Conservation (phyloP, 2,329 filamentous ascomycete species). For the Alternaria triticina region DNA sequence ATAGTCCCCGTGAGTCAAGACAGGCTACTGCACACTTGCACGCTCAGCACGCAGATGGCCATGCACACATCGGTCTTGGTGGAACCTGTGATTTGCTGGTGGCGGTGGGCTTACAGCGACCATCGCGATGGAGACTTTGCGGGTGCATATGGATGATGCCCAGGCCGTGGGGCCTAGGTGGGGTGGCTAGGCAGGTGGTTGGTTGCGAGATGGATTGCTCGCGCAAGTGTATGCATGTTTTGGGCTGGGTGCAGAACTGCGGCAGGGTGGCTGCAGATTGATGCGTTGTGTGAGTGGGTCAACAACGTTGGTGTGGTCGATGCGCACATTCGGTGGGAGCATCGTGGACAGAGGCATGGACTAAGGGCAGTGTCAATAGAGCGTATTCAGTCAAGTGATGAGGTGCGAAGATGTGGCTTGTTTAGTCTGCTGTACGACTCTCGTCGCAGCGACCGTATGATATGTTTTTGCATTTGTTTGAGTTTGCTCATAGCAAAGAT, state of each 20-base stretch:
- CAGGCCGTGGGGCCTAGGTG: conserved; percentile 15
- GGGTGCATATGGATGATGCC: conserved; percentile 15
- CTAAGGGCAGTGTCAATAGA: background rate
- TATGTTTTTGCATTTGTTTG: conserved; percentile 22
- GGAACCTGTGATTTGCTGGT: conserved; percentile 26
- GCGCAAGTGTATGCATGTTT: conserved; percentile 21
- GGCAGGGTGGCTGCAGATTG: conserved; percentile 20
- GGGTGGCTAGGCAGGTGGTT: conserved; percentile 19
- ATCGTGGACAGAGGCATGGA: background rate
- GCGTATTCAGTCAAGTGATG: background rate
- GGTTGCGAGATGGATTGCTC: conserved; percentile 16
- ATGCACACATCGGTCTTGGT: conserved; percentile 27
- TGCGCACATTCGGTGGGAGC: background rate
- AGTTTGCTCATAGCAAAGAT: conserved; percentile 17
- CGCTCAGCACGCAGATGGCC: conserved; percentile 22
- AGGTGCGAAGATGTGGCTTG: conserved; percentile 1
- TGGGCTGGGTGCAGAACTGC: conserved; percentile 17
- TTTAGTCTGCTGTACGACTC: conserved; percentile 4
- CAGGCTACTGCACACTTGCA: conserved; percentile 31
- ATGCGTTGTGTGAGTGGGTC: conserved; percentile 24
- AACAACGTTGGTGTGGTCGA: conserved; percentile 12
- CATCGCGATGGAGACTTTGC: conserved; percentile 17
- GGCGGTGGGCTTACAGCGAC: conserved; percentile 14
- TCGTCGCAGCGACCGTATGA: conserved; percentile 17
- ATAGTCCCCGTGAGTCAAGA: conserved; percentile 19